These are phyloP conservation scores for Sporothrix pseudoabietina DNA, from an alignment of 2,329 filamentous ascomycete genomes.

Conservation along the genomic window DNA sequence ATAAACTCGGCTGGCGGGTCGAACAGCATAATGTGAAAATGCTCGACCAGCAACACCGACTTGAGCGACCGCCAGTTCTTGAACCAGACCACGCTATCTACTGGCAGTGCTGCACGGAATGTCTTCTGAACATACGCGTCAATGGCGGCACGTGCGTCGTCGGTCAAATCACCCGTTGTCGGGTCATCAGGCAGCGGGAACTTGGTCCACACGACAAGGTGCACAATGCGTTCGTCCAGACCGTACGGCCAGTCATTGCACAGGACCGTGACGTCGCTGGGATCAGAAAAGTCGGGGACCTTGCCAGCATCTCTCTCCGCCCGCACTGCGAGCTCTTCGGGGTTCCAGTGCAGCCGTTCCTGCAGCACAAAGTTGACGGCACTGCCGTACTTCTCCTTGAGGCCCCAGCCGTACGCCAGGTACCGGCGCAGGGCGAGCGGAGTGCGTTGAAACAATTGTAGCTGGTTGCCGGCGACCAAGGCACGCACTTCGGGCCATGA, in stretches of 20 bases:
- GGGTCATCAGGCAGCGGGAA: constrained; percentile 74
- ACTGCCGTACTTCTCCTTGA: constrained; percentile 70
- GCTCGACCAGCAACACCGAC: constrained; percentile 83
- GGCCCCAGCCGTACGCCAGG: constrained; percentile 64
- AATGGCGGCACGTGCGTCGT: constrained; percentile 63
- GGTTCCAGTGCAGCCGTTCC: constrained; percentile 69
- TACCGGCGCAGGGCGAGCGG: constrained; percentile 81
- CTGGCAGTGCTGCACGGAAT: constrained; percentile 59
- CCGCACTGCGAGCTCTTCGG: constrained; percentile 43
- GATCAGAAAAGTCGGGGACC: constrained; percentile 48
- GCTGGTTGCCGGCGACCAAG: constrained; percentile 65
- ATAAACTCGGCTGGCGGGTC: constrained; percentile 72
- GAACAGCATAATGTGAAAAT: constrained; percentile 92
- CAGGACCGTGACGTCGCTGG: constrained; percentile 54
- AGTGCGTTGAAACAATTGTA: constrained; percentile 74
- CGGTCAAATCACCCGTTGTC: constrained; percentile 66
- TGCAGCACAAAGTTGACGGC: constrained; percentile 75
- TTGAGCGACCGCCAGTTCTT: constrained; percentile 88
- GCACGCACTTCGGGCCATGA: constrained; percentile 70
- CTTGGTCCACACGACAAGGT: constrained; percentile 92
- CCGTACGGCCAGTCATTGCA: constrained; percentile 96
- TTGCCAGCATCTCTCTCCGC: constrained; percentile 12
- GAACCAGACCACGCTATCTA: constrained; percentile 71
- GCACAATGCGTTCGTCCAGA: constrained; percentile 73
- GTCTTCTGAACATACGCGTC: constrained; percentile 68